These are phyloP conservation scores for Mucor plumbeus DNA, from an alignment of 371 early-diverging fungal genomes.

Conservation along the genomic window DNA sequence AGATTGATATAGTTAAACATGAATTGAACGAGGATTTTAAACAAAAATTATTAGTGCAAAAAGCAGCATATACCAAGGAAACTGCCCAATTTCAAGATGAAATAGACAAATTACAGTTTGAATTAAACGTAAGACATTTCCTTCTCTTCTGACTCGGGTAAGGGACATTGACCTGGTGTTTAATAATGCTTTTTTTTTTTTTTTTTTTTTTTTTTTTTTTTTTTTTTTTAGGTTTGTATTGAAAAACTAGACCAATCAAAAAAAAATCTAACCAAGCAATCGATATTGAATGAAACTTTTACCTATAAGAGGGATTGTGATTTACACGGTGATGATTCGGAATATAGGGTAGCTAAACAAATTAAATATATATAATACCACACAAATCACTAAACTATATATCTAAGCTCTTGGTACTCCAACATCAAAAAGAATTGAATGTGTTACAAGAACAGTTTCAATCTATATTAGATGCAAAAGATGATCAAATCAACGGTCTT, in stretches of 20 bases:
- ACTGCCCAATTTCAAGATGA: neutral
- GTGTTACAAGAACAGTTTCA: slow-evolving; percentile 45
- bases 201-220: neutral
- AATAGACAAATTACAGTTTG: slow-evolving; percentile 4
- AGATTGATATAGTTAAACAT: neutral
- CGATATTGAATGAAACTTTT: slow-evolving; percentile 5
- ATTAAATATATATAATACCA: neutral
- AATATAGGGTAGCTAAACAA: neutral
- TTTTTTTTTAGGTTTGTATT: neutral
- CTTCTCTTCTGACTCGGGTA: slow-evolving; percentile 2
- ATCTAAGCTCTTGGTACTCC: slow-evolving; percentile 7
- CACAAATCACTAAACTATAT: neutral
- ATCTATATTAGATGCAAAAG: slow-evolving; percentile 50
- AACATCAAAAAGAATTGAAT: slow-evolving; percentile 45
- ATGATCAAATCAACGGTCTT: slow-evolving; percentile 41
- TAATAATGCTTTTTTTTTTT: neutral
- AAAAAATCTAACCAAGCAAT: neutral
- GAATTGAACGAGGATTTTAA: neutral
- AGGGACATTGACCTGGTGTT: neutral
- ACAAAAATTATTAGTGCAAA: neutral
- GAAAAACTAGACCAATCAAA: slow-evolving; percentile 5
- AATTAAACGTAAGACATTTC: slow-evolving; percentile 1
- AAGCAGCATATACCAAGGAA: neutral
- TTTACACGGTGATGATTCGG: slow-evolving; percentile 4
- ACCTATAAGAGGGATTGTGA: neutral